Evolutionary conservation across 169 alveolate genomes (phyloP), one percentile per base, ranked within the genome.

Genomic region (Plasmodium malariae): DNA sequence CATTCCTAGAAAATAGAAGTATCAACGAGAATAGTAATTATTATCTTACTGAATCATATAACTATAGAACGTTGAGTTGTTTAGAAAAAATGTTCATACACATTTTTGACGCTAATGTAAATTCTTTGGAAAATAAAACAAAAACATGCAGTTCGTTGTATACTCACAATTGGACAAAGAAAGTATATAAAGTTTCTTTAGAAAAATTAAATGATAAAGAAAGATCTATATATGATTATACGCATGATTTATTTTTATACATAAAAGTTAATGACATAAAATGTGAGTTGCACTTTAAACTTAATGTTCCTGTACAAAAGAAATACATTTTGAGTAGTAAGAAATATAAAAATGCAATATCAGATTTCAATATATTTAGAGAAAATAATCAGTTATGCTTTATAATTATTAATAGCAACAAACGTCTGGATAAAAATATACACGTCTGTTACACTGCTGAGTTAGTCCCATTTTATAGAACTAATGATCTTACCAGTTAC

Each of bases 61-160:
- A 34, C 36, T 86, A 86, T 60, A 32, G 92, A 55, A 86, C 92
- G 9, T 51, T 86, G 26, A 86, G 92, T 32, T 86, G 92, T 28
- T 86, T 86, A 54, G 92, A 86, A 72, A 86, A 86, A 86, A 32
- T 86, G 36, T 68, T 86, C 17, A 45, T 86, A 34, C 43, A 86
- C 26, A 71, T 60, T 19, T 86, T 69, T 36, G 68, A 68, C 34
- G 40, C 17, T 32, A 60, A 69, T 2, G n/a, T 37, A 26, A 37
- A 86, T 9, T 5, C 11, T 11, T 59, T 32, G 24, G 70, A 86
- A 70, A 40, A 70, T 71, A 40, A n/a, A 48, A 36, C 34, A 36
- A 86, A 57, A 70, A 57, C 34, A 37, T 86, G 92, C 62, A 71
- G 87, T 72, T 26, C 60, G 3, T 72, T 55, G 28, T 63, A 86